Evolutionary conservation across 2,329 filamentous ascomycete genomes (phyloP).

Genomic region (Leptographium radiaticola): DNA sequence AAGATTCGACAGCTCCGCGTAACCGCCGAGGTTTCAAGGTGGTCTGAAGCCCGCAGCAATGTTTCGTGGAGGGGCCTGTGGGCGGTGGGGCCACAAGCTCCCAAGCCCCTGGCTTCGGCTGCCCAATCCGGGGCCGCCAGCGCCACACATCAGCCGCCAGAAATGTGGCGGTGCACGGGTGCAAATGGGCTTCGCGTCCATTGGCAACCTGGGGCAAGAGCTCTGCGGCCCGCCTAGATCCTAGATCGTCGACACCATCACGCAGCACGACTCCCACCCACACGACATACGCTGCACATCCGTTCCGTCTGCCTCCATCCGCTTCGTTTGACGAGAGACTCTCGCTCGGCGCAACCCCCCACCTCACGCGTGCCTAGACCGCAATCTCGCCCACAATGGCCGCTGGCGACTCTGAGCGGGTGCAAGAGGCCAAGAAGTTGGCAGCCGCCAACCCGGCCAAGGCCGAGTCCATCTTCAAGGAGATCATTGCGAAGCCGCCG

Average conservation of each 20-base stretch:
- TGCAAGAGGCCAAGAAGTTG: conserved; percentile 81
- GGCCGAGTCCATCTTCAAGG: conserved; percentile 79
- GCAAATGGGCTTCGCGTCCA: conserved; percentile 6
- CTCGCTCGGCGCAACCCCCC: neutral
- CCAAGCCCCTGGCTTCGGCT: neutral
- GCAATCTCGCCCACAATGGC: conserved; percentile 28
- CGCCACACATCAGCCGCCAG: conserved; percentile 1
- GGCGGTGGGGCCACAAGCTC: neutral
- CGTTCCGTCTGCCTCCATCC: neutral
- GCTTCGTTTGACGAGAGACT: neutral
- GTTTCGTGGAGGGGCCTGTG: conserved; percentile 5
- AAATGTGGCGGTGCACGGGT: conserved; percentile 2
- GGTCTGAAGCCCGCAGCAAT: neutral
- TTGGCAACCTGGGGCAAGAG: conserved; percentile 6
- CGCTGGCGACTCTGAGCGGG: conserved; percentile 47
- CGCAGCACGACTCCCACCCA: neutral
- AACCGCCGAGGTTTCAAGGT: neutral
- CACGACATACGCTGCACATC: neutral
- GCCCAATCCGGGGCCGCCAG: neutral
- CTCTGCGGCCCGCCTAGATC: neutral
- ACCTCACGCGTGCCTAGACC: too few relatives aligned
- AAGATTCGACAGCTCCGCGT: neutral
- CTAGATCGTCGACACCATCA: neutral
- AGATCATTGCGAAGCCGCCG: conserved; percentile 75
- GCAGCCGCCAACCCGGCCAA: conserved; percentile 68